These are phyloP conservation scores for Exophiala lecanii-corni DNA, from an alignment of 2,329 filamentous ascomycete species.

Conservation along the genomic window DNA sequence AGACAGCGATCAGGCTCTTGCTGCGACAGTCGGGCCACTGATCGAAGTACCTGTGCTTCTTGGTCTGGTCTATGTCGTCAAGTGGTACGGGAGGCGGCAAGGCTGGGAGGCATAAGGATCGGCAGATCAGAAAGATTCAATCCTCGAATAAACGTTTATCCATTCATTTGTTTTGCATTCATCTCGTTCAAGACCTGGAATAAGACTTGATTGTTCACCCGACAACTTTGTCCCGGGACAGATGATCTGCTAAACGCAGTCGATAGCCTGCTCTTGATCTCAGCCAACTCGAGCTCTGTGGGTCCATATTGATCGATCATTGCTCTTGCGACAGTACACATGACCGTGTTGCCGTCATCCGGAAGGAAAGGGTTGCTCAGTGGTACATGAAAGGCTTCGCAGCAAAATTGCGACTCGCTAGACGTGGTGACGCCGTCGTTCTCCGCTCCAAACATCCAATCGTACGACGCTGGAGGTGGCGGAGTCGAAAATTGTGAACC, in stretches of 20 bases:
- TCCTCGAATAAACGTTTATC: not conserved
- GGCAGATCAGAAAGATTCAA: too few species aligned
- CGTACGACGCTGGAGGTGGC: not conserved
- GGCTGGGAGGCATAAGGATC: constrained; percentile 6
- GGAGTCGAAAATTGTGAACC: not conserved
- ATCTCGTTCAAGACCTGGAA: constrained; percentile 39
- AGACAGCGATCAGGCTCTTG: constrained; percentile 73
- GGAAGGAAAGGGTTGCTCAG: not conserved
- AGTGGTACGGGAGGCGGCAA: constrained; percentile 35
- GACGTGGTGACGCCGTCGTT: not conserved
- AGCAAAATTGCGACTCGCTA: not conserved
- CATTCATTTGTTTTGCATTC: constrained; percentile 15
- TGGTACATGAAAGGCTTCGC: constrained; percentile 8
- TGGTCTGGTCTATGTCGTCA: constrained; percentile 69
- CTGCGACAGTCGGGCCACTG: constrained; percentile 76
- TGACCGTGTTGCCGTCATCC: constrained; percentile 30
- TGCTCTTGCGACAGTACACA: constrained; percentile 37
- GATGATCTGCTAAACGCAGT: constrained; percentile 32
- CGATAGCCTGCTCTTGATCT: constrained; percentile 34
- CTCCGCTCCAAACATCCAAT: constrained; percentile 6
- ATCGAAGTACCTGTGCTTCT: constrained; percentile 83
- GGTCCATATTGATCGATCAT: constrained; percentile 37
- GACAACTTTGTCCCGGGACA: constrained; percentile 31
- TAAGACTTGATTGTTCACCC: constrained; percentile 40
- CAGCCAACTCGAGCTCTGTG: constrained; percentile 32